These are phyloP conservation scores for Hypoxylon sp. DNA, from an alignment of 2,329 filamentous ascomycete species.

Conservation along the genomic window DNA sequence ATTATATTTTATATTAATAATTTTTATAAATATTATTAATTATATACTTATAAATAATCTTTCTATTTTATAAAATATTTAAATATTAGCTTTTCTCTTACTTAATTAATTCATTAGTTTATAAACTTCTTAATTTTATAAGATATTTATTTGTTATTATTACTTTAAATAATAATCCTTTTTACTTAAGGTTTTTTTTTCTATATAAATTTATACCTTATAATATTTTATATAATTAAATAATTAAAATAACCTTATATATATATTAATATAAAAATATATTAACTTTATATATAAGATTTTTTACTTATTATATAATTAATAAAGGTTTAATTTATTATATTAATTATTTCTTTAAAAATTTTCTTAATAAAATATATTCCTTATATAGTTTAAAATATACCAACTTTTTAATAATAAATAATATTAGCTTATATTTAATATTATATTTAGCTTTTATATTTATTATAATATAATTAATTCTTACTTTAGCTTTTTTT, in stretches of 20 bases:
- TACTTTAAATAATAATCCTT: no score
- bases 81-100: neutral
- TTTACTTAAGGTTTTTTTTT: no score
- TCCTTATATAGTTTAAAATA: neutral
- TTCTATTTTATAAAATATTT: slow-evolving; percentile 13
- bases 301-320: neutral
- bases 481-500: neutral
- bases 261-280: neutral
- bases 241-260: neutral
- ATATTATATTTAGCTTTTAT: neutral
- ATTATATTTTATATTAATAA: neutral
- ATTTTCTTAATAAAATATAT: neutral
- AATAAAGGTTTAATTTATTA: neutral
- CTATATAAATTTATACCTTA: no score
- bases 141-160: neutral
- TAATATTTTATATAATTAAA: neutral
- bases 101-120: neutral
- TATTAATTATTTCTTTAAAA: neutral
- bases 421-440: neutral
- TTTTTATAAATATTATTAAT: slow-evolving; percentile 1
- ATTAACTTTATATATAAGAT: neutral
- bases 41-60: neutral
- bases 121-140: slow-evolving; percentile 7
- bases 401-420: neutral
- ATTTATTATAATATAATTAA: neutral